Evolutionary conservation across 75 land plant genomes (phyloP).

Genomic region (Chamaecyparis obtusa): DNA sequence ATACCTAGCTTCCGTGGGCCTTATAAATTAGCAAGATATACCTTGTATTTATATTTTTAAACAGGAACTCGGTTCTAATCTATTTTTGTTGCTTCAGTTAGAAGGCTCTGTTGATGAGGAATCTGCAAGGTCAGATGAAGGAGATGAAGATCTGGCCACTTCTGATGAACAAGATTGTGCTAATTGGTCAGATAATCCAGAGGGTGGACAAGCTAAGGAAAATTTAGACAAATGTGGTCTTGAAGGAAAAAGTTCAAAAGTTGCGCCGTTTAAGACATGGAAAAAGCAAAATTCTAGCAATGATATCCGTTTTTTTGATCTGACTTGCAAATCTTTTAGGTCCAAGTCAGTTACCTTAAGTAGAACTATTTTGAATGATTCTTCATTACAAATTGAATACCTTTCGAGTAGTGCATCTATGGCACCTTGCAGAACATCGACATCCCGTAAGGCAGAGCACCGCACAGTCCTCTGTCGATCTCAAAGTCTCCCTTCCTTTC

Average conservation of each 20-base stretch:
- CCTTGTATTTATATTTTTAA: not conserved
- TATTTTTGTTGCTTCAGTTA: slow-evolving; percentile 16
- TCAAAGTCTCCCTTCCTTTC: slow-evolving; percentile 5
- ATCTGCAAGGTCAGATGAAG: slow-evolving; percentile 46
- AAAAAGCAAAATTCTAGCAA: not conserved
- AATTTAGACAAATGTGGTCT: not conserved
- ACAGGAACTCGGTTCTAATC: not conserved
- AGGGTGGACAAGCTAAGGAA: not conserved
- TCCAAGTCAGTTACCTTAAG: not conserved
- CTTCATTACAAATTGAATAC: not conserved
- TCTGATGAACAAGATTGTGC: slow-evolving; percentile 2
- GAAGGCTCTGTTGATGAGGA: slow-evolving; percentile 44
- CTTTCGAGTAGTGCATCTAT: not conserved
- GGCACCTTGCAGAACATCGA: slow-evolving; percentile 3
- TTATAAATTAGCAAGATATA: not conserved
- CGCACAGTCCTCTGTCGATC: not conserved
- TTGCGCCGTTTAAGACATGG: not conserved
- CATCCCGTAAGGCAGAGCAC: not conserved
- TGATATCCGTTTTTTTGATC: not conserved
- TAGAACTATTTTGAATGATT: not conserved
- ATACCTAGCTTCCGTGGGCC: not conserved
- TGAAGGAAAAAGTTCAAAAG: not conserved
- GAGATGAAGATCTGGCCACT: slow-evolving; percentile 12
- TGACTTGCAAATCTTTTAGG: not conserved
- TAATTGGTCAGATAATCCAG: not conserved